Percentiles rank a stretch among this genome's conserved stretches.
Evolutionary conservation across 257 asterid genomes (phyloP).

Genomic region (Echium plantagineum): DNA sequence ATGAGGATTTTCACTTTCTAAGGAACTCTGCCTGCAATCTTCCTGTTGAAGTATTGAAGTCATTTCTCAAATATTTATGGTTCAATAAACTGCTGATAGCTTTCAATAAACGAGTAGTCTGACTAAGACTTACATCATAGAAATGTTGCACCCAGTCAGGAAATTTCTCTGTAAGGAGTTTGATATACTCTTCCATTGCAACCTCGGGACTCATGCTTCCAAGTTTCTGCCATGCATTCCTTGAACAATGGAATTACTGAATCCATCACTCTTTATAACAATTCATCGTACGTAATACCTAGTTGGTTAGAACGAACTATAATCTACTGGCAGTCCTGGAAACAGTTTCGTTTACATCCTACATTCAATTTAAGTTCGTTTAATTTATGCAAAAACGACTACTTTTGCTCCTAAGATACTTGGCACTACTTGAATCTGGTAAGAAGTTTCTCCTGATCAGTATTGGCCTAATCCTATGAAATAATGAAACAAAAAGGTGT

Average conservation of each 20-base stretch:
- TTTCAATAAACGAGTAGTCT: neutral
- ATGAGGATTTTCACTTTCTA: conserved; percentile 12
- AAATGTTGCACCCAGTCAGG: conserved; percentile 39
- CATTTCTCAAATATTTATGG: neutral
- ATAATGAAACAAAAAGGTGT: neutral
- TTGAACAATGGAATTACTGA: conserved; percentile 78
- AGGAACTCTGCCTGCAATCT: conserved; percentile 13
- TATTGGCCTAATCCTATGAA: conserved; percentile 1
- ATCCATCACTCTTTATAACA: conserved; percentile 41
- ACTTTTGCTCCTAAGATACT: neutral
- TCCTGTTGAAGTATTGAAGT: conserved; percentile 22
- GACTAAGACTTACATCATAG: conserved; percentile 33
- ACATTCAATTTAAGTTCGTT: too few species aligned
- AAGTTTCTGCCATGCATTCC: conserved; percentile 83
- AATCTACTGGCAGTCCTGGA: too few species aligned
- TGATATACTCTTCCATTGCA: conserved; percentile 79
- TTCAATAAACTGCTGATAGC: neutral
- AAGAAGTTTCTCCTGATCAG: neutral
- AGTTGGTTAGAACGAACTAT: too few species aligned
- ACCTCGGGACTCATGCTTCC: conserved; percentile 73
- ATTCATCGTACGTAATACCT: too few species aligned
- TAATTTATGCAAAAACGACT: neutral
- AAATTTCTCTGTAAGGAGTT: conserved; percentile 34
- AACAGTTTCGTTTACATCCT: too few species aligned
- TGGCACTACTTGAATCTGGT: too few species aligned